Evolutionary conservation across 805 yeast genomes (phyloP).

Genomic region (Komagataella pastoris): DNA sequence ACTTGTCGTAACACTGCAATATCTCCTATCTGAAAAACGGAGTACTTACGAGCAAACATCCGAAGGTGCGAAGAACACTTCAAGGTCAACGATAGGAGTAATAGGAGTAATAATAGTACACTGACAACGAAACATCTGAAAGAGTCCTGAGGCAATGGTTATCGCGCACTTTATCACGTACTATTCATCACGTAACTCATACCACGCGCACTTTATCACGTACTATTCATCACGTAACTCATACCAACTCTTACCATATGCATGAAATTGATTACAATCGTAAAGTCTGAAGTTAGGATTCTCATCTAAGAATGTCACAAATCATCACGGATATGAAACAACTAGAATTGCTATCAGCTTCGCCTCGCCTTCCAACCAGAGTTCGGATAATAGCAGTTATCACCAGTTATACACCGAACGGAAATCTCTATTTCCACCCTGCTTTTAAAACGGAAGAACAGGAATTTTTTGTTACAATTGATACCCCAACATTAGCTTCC

Average conservation of each 20-base stretch:
- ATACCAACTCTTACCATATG: not conserved
- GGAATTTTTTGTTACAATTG: not conserved
- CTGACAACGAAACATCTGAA: too few relatives aligned
- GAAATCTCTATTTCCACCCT: not conserved
- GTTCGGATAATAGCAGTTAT: slow-evolving; percentile 1
- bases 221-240: too few relatives aligned
- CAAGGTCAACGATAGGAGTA: too few relatives aligned
- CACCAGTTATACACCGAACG: not conserved
- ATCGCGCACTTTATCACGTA: not conserved
- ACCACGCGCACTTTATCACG: not conserved
- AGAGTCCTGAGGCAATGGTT: too few relatives aligned
- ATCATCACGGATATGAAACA: not conserved
- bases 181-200: too few relatives aligned
- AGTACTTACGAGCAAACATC: not conserved
- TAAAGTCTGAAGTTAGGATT: too few relatives aligned
- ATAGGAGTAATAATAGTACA: too few relatives aligned
- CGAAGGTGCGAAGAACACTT: not conserved
- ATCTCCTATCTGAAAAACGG: slow-evolving; percentile 16
- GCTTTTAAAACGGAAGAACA: not conserved
- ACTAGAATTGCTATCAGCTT: not conserved
- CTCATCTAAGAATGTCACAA: not conserved
- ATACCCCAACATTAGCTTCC: not conserved
- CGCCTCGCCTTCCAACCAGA: not conserved
- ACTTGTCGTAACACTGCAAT: slow-evolving; percentile 15
- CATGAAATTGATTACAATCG: not conserved